These are phyloP conservation scores for Conoideocrella luteorostrata DNA, from an alignment of 2,329 filamentous ascomycete genomes.

Conservation along the genomic window DNA sequence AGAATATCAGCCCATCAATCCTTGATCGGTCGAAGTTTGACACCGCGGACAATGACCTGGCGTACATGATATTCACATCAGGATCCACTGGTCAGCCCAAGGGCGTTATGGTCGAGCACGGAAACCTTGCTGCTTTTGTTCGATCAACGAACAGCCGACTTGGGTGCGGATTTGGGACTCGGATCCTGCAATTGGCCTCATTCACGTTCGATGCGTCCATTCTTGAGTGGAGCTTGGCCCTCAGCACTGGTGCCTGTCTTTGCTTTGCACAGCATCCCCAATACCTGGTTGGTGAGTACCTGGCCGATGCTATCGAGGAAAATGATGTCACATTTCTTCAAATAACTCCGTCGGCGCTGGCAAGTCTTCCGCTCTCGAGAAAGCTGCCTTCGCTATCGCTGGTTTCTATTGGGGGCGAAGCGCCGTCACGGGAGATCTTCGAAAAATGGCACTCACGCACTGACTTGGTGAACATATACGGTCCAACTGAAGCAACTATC, in stretches of 20 bases:
- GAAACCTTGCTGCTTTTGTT: constrained; percentile 4
- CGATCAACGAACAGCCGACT: constrained; percentile 2
- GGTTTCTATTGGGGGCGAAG: constrained; percentile 6
- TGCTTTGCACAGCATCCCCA: constrained; percentile 8
- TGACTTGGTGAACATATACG: constrained; percentile 8
- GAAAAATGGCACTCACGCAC: constrained; percentile 8
- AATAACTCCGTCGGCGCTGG: constrained; percentile 8
- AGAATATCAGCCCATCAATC: too few species aligned
- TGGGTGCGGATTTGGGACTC: constrained; percentile 4
- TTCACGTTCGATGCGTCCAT: constrained; percentile 10
- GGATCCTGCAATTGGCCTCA: constrained; percentile 7
- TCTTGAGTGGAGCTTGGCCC: constrained; percentile 7
- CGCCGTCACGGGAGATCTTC: constrained; percentile 8
- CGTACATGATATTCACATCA: constrained; percentile 9
- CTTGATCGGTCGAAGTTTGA: constrained; percentile 1
- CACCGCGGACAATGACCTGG: constrained; percentile 8
- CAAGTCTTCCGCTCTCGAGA: constrained; percentile 1
- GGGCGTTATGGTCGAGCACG: constrained; percentile 10
- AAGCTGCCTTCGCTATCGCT: constrained; percentile 1
- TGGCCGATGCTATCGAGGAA: constrained; percentile 7
- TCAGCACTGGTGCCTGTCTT: constrained; percentile 5
- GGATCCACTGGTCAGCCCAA: constrained; percentile 8
- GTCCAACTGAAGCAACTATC: constrained; percentile 6
- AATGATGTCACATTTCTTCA: constrained; percentile 5
- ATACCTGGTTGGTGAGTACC: constrained; percentile 7